Conservation (phyloP, 441 rosid species). For the Dalechampia spathulata region DNA sequence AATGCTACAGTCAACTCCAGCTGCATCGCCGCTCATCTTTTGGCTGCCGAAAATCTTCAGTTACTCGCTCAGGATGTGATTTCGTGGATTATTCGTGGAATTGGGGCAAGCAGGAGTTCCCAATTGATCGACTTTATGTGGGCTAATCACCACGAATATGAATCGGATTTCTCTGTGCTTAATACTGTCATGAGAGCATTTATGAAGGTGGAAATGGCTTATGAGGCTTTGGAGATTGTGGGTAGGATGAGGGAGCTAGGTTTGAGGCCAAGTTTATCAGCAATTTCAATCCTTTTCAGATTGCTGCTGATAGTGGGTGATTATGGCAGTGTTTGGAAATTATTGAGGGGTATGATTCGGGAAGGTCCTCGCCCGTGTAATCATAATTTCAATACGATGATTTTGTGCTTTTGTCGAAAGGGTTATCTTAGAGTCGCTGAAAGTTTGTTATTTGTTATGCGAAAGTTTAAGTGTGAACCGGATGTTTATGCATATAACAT, state of each 20-base stretch:
- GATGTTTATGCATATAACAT: slow-evolving; percentile 54
- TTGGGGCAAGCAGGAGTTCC: slow-evolving; percentile 37
- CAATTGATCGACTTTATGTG: slow-evolving; percentile 53
- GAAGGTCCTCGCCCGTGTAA: slow-evolving; percentile 48
- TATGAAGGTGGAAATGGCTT: slow-evolving; percentile 35
- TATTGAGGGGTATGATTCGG: slow-evolving; percentile 48
- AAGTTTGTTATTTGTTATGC: slow-evolving; percentile 52
- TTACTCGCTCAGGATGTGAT: slow-evolving; percentile 57
- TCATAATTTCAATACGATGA: slow-evolving; percentile 37
- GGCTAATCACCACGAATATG: slow-evolving; percentile 33
- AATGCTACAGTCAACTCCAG: slow-evolving; percentile 26
- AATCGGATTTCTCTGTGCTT: slow-evolving; percentile 54
- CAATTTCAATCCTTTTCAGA: slow-evolving; percentile 43
- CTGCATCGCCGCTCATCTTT: slow-evolving; percentile 46
- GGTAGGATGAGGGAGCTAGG: slow-evolving; percentile 46
- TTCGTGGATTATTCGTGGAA: slow-evolving; percentile 43
- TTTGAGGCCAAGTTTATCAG: slow-evolving; percentile 43
- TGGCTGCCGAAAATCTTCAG: slow-evolving; percentile 36
- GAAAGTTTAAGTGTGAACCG: slow-evolving; percentile 40
- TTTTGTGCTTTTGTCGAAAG: slow-evolving; percentile 53
- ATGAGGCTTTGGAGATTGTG: slow-evolving; percentile 39
- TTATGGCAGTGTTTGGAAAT: slow-evolving; percentile 52
- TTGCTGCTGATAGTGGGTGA: slow-evolving; percentile 54
- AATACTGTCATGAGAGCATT: slow-evolving; percentile 57
- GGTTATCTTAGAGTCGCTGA: slow-evolving; percentile 38